Base-by-base conservation (phyloP, 495 filamentous ascomycete genomes). In the Talaromyces wortmannii region DNA sequence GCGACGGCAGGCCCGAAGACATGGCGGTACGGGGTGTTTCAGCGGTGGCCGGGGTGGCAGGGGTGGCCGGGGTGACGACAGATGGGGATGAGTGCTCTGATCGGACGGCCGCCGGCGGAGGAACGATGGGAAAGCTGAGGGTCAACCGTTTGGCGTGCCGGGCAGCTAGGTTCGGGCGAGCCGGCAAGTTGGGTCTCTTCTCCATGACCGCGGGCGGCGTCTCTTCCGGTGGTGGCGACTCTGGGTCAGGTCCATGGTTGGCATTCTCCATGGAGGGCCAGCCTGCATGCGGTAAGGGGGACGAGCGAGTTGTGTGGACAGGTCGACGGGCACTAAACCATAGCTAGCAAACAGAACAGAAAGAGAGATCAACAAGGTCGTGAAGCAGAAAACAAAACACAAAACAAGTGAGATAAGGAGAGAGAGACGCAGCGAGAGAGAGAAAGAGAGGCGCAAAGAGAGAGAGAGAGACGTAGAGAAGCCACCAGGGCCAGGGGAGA, bases 111-210 rank as follows among this genome's bases (percentile, higher is more conserved):
- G 29, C n/a, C 59, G 59, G 49, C 64, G 70, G 54, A 29, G 67
- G 59, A 55, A 69, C 72, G 62, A 92, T 85, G 43, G 88, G 90
- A 59, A 95, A 85, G 48, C 85, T 90, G 53, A 92, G 70, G n/a
- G 89, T 92, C 31, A 92, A 73, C 52, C 90, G 83, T 67, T 92
- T 90, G 48, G 82, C 74, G 66, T 82, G 81, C 52, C 83, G 79
- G 13, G 85, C 83, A 13, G 78, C 72, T 16, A 76, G 71, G 31
- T 69, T 58, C 30, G 72, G 81, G 79, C 58, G 78, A 63, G 59
- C 76, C 71, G 73, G 69, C 23, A 84, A 76, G 50, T 78, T 71
- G 15, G 80, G 78, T 36, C 75, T 76, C 48, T 78, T 80, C 12
- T 31, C 40, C 33, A 23, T 12, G 18, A 40, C 33, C 8, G 50